Evolutionary conservation across 2,329 filamentous ascomycete genomes (phyloP).

Genomic region (Nothophaeocryptopus gaeumannii): DNA sequence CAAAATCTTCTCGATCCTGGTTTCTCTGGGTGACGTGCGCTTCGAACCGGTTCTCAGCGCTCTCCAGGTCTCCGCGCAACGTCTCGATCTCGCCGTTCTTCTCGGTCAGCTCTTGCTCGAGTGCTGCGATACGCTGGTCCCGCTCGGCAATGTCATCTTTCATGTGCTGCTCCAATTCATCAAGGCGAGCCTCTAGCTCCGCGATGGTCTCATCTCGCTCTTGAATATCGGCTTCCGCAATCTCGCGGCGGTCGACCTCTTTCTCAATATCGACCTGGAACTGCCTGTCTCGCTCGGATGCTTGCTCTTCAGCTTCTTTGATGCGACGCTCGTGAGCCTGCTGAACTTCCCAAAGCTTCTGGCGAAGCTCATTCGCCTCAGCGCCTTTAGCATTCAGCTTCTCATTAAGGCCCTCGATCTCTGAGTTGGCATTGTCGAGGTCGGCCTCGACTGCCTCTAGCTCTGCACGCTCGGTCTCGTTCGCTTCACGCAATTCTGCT

Average conservation of each 20-base stretch:
- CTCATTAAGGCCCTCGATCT: constrained; percentile 41
- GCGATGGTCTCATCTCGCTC: constrained; percentile 36
- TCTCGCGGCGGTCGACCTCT: constrained; percentile 40
- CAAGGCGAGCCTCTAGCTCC: constrained; percentile 37
- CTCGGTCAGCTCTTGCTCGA: constrained; percentile 27
- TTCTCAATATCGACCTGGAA: constrained; percentile 39
- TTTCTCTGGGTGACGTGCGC: constrained; percentile 15
- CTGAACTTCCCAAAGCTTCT: constrained; percentile 48
- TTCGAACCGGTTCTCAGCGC: constrained; percentile 23
- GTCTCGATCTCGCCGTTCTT: constrained; percentile 28
- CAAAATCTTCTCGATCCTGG: constrained; percentile 26
- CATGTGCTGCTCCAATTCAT: constrained; percentile 32
- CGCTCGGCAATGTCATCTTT: constrained; percentile 27
- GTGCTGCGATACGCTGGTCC: constrained; percentile 31
- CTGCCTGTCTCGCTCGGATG: constrained; percentile 40
- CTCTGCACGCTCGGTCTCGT: constrained; percentile 43
- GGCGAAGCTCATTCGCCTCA: constrained; percentile 48
- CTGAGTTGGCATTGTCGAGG: constrained; percentile 42
- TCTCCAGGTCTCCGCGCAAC: constrained; percentile 27
- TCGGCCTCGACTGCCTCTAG: constrained; percentile 44
- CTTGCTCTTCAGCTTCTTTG: constrained; percentile 37
- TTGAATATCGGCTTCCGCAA: constrained; percentile 37
- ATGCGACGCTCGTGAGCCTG: constrained; percentile 41
- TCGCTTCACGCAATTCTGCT: constrained; percentile 36
- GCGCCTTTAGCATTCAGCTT: constrained; percentile 43